These are phyloP conservation scores for Globisporangium parvum DNA, from an alignment of 352 stramenopile species.

Conservation along the genomic window DNA sequence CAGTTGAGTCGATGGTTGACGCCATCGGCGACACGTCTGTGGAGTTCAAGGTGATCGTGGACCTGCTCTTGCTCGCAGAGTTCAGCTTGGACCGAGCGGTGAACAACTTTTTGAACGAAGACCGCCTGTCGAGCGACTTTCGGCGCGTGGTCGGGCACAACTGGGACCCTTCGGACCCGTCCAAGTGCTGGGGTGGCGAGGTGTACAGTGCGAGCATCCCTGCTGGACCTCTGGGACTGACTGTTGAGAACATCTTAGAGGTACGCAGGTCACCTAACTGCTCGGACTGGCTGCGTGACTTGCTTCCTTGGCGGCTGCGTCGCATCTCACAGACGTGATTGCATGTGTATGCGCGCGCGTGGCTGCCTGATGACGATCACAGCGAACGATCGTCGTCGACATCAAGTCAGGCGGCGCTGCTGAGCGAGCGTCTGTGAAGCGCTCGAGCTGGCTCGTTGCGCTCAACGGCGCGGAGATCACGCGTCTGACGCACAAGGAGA, in stretches of 20 bases:
- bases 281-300: not conserved
- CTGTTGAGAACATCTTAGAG: constrained; percentile 87
- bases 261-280: too few relatives aligned
- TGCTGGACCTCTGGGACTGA: constrained; percentile 74
- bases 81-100: constrained; percentile 78
- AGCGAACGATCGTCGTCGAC: constrained; percentile 83
- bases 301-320: too few relatives aligned
- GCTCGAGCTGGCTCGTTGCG: constrained; percentile 78
- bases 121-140: constrained; percentile 77
- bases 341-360: not conserved
- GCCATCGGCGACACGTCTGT: constrained; percentile 48
- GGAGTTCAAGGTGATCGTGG: constrained; percentile 70
- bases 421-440: constrained; percentile 68
- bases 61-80: constrained; percentile 66
- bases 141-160: constrained; percentile 63
- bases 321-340: too few relatives aligned
- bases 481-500: constrained; percentile 82
- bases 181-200: constrained; percentile 40
- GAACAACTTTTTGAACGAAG: constrained; percentile 79
- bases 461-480: constrained; percentile 76
- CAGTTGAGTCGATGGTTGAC: constrained; percentile 78
- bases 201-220: constrained; percentile 71
- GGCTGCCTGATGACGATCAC: not conserved
- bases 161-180: constrained; percentile 49
- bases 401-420: constrained; percentile 79